These are phyloP conservation scores for Globisporangium megalacanthum DNA, from an alignment of 352 stramenopile genomes.

Conservation along the genomic window DNA sequence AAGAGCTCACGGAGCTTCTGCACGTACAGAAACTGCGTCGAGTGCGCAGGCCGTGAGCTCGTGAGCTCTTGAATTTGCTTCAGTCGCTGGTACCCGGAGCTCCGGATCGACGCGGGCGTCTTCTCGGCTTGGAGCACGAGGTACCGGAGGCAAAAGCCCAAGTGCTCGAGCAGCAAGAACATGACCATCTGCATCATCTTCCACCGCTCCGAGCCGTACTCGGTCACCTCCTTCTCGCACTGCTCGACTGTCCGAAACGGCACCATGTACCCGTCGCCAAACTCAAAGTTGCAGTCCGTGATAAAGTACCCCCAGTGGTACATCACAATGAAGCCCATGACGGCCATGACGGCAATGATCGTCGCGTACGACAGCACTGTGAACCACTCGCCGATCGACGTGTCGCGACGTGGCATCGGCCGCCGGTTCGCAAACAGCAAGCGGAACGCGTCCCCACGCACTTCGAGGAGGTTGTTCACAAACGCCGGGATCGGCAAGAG, in stretches of 20 bases:
- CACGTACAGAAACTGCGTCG: constrained; percentile 80
- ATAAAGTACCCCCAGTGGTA: constrained; percentile 83
- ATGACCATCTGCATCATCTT: constrained; percentile 78
- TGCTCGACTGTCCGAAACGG: constrained; percentile 57
- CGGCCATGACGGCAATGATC: constrained; percentile 79
- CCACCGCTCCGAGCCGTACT: constrained; percentile 34
- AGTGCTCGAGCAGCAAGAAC: constrained; percentile 78
- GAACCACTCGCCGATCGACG: constrained; percentile 77
- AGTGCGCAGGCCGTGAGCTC: constrained; percentile 37
- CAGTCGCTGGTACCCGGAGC: constrained; percentile 61
- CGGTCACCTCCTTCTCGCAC: constrained; percentile 13
- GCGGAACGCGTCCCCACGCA: constrained; percentile 78
- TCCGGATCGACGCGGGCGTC: constrained; percentile 64
- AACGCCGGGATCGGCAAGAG: constrained; percentile 82
- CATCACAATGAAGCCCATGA: constrained; percentile 75
- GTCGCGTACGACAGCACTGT: constrained; percentile 84
- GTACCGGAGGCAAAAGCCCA: constrained; percentile 80
- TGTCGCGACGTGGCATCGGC: constrained; percentile 78
- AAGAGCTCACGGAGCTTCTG: constrained; percentile 75
- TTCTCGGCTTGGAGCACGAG: constrained; percentile 79
- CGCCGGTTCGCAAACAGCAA: constrained; percentile 74
- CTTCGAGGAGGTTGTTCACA: constrained; percentile 83
- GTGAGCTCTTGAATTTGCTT: constrained; percentile 83
- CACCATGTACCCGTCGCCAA: constrained; percentile 64
- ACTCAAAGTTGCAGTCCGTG: constrained; percentile 70